These are phyloP conservation scores for Alternaria triticimaculans DNA, from an alignment of 2,329 filamentous ascomycete species.

Conservation along the genomic window DNA sequence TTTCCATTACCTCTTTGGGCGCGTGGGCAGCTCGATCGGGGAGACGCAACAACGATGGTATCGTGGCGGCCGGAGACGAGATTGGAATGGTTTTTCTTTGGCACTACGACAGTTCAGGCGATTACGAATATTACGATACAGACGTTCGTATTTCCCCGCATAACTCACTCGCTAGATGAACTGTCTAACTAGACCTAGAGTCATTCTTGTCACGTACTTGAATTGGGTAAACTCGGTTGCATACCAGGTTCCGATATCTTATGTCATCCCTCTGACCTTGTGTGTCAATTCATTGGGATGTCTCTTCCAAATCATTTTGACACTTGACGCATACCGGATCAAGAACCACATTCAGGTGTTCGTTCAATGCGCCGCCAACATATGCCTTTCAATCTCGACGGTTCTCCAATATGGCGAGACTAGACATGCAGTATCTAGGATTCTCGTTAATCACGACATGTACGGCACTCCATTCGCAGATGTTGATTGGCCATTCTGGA, in stretches of 20 bases:
- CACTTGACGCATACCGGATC: constrained; percentile 31
- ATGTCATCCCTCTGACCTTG: constrained; percentile 23
- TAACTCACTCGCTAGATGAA: background rate
- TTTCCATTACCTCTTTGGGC: background rate
- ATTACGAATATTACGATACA: constrained; percentile 17
- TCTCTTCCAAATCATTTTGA: constrained; percentile 26
- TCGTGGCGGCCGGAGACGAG: constrained; percentile 12
- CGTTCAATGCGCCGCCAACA: constrained; percentile 25
- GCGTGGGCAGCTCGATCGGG: background rate
- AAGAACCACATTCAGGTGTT: constrained; percentile 36
- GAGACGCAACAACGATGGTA: background rate
- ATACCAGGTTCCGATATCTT: constrained; percentile 27
- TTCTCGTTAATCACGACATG: background rate
- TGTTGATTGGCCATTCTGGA: constrained; percentile 11
- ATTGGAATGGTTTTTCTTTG: constrained; percentile 24
- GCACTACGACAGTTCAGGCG: constrained; percentile 20
- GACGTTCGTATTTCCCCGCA: constrained; percentile 13
- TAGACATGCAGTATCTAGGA: background rate
- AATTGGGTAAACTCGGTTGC: constrained; percentile 23
- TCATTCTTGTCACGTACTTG: constrained; percentile 22
- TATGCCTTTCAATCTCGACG: constrained; percentile 22
- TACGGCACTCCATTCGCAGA: constrained; percentile 22
- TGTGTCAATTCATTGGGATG: constrained; percentile 24
- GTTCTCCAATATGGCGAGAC: constrained; percentile 30
- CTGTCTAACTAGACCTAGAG: constrained; percentile 7